These are phyloP conservation scores for Papiliotrema nemorosa DNA, from an alignment of 1,284 basidiomycete genomes.

Conservation along the genomic window DNA sequence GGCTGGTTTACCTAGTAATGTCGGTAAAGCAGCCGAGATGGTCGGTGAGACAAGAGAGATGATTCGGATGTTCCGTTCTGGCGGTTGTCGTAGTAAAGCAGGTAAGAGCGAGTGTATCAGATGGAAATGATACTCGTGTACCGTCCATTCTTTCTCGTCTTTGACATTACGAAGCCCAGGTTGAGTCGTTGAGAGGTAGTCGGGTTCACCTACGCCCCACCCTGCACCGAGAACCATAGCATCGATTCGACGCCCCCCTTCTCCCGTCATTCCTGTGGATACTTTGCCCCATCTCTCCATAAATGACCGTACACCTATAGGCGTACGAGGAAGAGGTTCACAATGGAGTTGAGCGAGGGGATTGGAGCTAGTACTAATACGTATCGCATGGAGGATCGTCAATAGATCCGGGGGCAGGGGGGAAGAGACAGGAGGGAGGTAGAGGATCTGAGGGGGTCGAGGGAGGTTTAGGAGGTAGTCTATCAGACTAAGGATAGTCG, in stretches of 20 bases:
- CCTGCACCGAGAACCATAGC: slow-evolving; percentile 44
- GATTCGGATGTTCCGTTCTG: slow-evolving; percentile 77
- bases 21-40: slow-evolving; percentile 67
- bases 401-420: slow-evolving; percentile 41
- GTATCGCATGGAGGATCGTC: slow-evolving; percentile 44
- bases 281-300: slow-evolving; percentile 39
- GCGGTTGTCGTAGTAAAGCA: slow-evolving; percentile 68
- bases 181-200: not conserved
- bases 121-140: slow-evolving; percentile 56
- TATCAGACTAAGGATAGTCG: slow-evolving; percentile 40
- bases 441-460: slow-evolving; percentile 48
- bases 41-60: slow-evolving; percentile 77
- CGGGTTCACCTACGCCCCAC: slow-evolving; percentile 35
- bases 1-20: slow-evolving; percentile 41
- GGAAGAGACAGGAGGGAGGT: slow-evolving; percentile 39
- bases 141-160: slow-evolving; percentile 28
- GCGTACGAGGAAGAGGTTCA: slow-evolving; percentile 41
- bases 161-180: not conserved
- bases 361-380: slow-evolving; percentile 31
- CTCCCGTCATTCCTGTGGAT: slow-evolving; percentile 34
- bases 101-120: slow-evolving; percentile 73
- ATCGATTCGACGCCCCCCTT: slow-evolving; percentile 45
- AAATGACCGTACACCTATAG: slow-evolving; percentile 38
- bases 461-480: slow-evolving; percentile 44
- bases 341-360: slow-evolving; percentile 43